phyloP scores from a whole-genome alignment of 768 basidiomycete genomes.

The Pisolithus microcarpus region DNA sequence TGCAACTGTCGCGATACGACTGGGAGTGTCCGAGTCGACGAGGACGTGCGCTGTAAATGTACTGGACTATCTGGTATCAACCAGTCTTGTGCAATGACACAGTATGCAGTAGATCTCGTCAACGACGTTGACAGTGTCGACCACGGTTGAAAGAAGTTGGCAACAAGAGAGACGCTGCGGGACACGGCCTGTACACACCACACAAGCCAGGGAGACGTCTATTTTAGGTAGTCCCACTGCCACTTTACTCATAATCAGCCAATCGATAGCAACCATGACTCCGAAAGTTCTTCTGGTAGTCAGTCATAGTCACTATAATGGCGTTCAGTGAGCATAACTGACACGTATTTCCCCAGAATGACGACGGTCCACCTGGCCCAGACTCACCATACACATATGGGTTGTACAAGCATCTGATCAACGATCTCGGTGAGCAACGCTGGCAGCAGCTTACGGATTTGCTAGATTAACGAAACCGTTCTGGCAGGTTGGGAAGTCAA shows the following conservation, averaged over 20 bases:
- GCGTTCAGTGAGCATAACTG: slow-evolving; percentile 1
- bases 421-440: slow-evolving; percentile 45
- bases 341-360: slow-evolving; percentile 45
- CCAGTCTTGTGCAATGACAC: background rate
- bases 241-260: no score
- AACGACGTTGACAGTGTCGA: background rate
- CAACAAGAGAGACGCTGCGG: no score
- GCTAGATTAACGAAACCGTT: slow-evolving; percentile 1
- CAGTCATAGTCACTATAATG: slow-evolving; percentile 16
- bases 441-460: background rate
- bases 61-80: background rate
- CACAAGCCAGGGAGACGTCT: background rate
- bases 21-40: background rate
- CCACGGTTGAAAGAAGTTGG: no score
- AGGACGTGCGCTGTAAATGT: background rate
- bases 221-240: background rate
- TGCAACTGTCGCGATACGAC: background rate
- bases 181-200: no score
- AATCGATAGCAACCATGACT: background rate
- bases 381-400: slow-evolving; percentile 75
- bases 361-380: slow-evolving; percentile 71
- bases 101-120: background rate
- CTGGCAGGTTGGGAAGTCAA: slow-evolving; percentile 66
- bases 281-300: slow-evolving; percentile 39
- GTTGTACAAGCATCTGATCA: slow-evolving; percentile 54